Percentiles rank a stretch among this genome's conserved stretches.
These are phyloP conservation scores for Tetracladium setigerum DNA, from an alignment of 495 filamentous ascomycete genomes.

Conservation along the genomic window DNA sequence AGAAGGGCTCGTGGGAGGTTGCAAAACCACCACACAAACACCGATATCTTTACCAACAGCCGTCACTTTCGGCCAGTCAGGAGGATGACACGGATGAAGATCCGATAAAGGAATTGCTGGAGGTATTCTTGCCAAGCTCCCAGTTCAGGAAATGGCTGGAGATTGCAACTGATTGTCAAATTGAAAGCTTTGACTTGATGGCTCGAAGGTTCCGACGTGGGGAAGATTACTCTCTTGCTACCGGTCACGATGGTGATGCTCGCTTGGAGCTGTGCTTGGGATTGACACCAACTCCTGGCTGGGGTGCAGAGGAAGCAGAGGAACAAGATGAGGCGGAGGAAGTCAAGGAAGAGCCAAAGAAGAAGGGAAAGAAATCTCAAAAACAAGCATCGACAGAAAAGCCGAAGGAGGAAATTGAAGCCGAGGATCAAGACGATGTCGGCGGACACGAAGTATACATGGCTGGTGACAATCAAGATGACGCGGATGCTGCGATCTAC, in stretches of 20 bases:
- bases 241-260: slow-evolving; percentile 69
- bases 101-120: slow-evolving; percentile 69
- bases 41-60: slow-evolving; percentile 75
- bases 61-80: slow-evolving; percentile 8
- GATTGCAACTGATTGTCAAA: slow-evolving; percentile 61
- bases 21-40: slow-evolving; percentile 92
- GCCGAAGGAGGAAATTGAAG: slow-evolving; percentile 14
- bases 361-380: slow-evolving; percentile 9
- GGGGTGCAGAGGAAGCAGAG: slow-evolving; percentile 63
- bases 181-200: slow-evolving; percentile 61
- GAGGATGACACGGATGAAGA: slow-evolving; percentile 23
- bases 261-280: slow-evolving; percentile 81
- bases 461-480: slow-evolving; percentile 71
- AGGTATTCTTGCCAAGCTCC: slow-evolving; percentile 71
- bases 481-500: slow-evolving; percentile 82
- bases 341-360: slow-evolving; percentile 30
- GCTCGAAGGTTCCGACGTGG: slow-evolving; percentile 81
- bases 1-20: slow-evolving; percentile 59
- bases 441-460: slow-evolving; percentile 92
- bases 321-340: slow-evolving; percentile 41
- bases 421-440: slow-evolving; percentile 44
- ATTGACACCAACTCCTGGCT: slow-evolving; percentile 73
- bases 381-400: slow-evolving; percentile 16
- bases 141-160: slow-evolving; percentile 89
- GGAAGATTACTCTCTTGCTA: slow-evolving; percentile 87